phyloP scores from a whole-genome alignment of 2,329 filamentous ascomycete species.

The Fusarium citri region DNA sequence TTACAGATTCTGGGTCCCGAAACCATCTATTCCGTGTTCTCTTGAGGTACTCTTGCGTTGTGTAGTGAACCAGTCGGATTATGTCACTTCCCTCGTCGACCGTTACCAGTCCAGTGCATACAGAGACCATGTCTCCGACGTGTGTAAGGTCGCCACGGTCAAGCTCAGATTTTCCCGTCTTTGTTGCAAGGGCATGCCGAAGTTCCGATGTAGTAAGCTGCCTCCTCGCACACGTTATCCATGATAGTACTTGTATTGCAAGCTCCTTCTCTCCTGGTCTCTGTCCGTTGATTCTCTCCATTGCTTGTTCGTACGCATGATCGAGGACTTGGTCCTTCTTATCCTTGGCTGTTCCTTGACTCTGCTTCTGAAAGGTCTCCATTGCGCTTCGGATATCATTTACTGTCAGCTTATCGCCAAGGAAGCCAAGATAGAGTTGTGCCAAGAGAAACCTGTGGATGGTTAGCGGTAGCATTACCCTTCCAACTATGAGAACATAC shows the following conservation, averaged over 20 bases:
- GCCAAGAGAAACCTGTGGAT: conserved; percentile 34
- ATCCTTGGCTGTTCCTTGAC: conserved; percentile 48
- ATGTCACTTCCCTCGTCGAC: conserved; percentile 53
- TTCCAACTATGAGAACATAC: no score
- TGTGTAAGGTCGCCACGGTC: conserved; percentile 50
- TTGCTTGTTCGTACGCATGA: conserved; percentile 53
- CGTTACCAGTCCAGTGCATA: conserved; percentile 57
- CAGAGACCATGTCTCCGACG: conserved; percentile 52
- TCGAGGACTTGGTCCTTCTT: no score
- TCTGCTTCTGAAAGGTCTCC: conserved; percentile 42
- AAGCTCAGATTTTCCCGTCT: conserved; percentile 49
- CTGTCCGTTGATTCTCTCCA: conserved; percentile 58
- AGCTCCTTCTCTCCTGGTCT: conserved; percentile 46
- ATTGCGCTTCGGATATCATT: conserved; percentile 42
- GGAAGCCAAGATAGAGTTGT: conserved; percentile 34
- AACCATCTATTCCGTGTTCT: no score
- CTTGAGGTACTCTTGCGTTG: conserved; percentile 59
- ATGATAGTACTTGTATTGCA: conserved; percentile 54
- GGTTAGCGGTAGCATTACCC: neutral
- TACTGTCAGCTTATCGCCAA: conserved; percentile 1
- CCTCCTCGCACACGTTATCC: conserved; percentile 55
- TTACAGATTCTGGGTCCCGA: no score
- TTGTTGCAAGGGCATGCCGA: conserved; percentile 56
- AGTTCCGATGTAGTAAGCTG: conserved; percentile 53
- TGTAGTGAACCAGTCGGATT: conserved; percentile 59